phyloP scores from a whole-genome alignment of 345 rosid species.

The Linum trigynum region DNA sequence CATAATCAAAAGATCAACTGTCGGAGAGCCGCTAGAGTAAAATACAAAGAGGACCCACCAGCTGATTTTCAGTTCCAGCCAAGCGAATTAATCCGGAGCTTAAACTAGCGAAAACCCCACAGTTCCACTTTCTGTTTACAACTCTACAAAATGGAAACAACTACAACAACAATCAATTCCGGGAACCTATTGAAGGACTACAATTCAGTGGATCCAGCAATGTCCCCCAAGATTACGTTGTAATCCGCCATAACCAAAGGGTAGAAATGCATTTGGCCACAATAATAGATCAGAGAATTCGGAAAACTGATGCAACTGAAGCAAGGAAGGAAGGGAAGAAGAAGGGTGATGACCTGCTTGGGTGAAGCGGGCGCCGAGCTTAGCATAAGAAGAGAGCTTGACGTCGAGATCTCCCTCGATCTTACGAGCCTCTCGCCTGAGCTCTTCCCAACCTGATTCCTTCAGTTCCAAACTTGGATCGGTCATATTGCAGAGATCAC shows the following conservation, averaged over 20 bases:
- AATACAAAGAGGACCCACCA: too few species aligned
- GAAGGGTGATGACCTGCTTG: slow-evolving; percentile 59
- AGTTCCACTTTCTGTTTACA: not conserved
- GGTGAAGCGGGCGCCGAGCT: slow-evolving; percentile 82
- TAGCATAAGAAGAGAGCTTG: slow-evolving; percentile 94
- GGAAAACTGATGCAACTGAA: not conserved
- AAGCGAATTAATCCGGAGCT: not conserved
- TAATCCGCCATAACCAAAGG: not conserved
- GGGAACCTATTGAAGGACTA: not conserved
- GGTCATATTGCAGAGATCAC: slow-evolving; percentile 32
- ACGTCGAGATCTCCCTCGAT: slow-evolving; percentile 97
- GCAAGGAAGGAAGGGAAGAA: not conserved
- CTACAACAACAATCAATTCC: not conserved
- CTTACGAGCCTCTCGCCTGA: slow-evolving; percentile 84
- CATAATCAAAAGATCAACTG: too few species aligned
- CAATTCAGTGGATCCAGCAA: not conserved
- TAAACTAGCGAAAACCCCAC: not conserved
- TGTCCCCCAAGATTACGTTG: not conserved
- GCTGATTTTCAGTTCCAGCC: too few species aligned
- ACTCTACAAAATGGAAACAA: not conserved
- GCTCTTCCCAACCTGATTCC: slow-evolving; percentile 97
- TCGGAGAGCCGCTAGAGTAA: too few species aligned
- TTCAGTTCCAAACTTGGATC: slow-evolving; percentile 71
- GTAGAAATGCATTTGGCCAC: too few species aligned
- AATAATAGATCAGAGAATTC: not conserved